Evolutionary conservation across 2,329 filamentous ascomycete genomes (phyloP), one percentile per base, ranked within the genome.

Genomic region (Alternaria sp.): DNA sequence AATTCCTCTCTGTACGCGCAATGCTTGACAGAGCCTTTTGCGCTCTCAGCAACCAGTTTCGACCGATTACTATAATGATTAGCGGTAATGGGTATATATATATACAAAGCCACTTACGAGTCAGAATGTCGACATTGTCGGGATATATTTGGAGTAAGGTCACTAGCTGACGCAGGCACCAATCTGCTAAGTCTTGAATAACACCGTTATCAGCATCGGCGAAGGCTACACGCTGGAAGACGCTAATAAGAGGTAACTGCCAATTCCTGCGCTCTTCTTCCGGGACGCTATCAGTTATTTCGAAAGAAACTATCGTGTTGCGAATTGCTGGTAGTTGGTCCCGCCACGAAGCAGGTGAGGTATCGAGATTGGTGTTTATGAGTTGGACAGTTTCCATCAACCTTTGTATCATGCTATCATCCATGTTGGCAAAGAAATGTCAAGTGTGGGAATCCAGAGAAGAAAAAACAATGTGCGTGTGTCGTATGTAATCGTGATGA

Each of bases 1-100:
- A 79, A 34, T 76, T 74, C 54, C 74, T 73, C 45, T 85, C 84
- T 45, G 80, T 73, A 14, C 73, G 75, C 57, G 84, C 81, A 59
- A 86, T 85, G 55, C 79, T 80, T 32, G 82, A 78, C 22, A 86
- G 74, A 34, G 77, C 78, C 58, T 78, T 80, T 65, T 86, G 85
- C n/a, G 84, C 81, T 67, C 81, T 82, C 44, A 80, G 77, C 2
- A 86, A 77, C 85, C 85, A 87, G 45, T 82, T 81, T 27, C 80
- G 75, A 18, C 84, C 85, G 20, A 86, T 75, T 4, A 84, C 85
- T 83, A 65, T 38, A 32, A n/a, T 46, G 52, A 57, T 55, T 9
- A 52, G 53, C 22, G 30, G 20, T 12, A n/a, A 25, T 43, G n/a
- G 14, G 3, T 30, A 34, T 30, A 2, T 34, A 34, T 30, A 20